phyloP scores from a whole-genome alignment of 305 asterid genomes.

The Fraxinus baroniana region DNA sequence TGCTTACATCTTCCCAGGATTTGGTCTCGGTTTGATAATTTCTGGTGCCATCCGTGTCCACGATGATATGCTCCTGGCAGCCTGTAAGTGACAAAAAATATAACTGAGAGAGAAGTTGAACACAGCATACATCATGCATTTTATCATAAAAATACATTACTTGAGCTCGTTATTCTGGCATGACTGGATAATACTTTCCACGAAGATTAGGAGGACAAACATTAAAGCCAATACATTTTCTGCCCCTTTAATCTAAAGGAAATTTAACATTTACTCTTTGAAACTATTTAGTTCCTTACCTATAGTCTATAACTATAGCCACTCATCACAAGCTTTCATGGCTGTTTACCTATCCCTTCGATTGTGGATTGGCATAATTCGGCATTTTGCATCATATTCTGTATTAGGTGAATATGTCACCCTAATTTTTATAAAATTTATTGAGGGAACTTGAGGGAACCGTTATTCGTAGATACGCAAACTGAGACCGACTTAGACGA shows the following conservation, averaged over 20 bases:
- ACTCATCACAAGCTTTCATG: background rate
- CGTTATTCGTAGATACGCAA: background rate
- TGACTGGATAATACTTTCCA: background rate
- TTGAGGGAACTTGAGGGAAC: background rate
- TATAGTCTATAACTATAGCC: background rate
- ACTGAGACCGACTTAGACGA: background rate
- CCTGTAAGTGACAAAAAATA: background rate
- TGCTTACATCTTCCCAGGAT: constrained; percentile 1
- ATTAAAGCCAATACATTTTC: background rate
- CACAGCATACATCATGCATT: background rate
- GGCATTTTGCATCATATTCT: background rate
- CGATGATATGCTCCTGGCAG: background rate
- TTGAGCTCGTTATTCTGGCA: background rate
- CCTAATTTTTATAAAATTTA: background rate
- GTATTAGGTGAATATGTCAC: background rate
- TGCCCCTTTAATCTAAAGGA: background rate
- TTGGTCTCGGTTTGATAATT: background rate
- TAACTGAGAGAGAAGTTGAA: background rate
- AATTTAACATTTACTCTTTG: background rate
- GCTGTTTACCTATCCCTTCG: background rate
- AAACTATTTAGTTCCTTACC: background rate
- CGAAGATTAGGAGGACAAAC: background rate
- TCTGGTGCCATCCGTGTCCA: background rate
- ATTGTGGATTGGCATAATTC: background rate
- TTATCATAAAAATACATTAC: background rate